Conservation (phyloP, 2,329 filamentous ascomycete species). For the Exserohilum rostratum region DNA sequence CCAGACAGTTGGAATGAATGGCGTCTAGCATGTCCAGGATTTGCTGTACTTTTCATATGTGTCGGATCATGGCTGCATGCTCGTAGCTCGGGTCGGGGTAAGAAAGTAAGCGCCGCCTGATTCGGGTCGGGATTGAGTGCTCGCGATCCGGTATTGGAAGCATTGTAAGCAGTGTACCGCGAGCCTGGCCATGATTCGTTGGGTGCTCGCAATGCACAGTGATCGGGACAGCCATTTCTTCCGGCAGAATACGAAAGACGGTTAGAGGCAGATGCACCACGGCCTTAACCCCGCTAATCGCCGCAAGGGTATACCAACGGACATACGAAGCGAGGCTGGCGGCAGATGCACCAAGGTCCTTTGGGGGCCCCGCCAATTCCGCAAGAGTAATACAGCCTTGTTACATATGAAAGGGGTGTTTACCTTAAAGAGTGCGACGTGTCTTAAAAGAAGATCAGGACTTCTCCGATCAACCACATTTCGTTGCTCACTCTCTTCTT, state of each 20-base stretch:
- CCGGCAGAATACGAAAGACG: background rate
- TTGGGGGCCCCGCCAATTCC: background rate
- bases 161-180: background rate
- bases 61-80: background rate
- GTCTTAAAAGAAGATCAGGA: too few relatives aligned
- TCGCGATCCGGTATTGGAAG: background rate
- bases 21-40: too few relatives aligned
- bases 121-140: background rate
- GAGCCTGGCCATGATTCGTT: background rate
- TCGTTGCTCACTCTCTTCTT: background rate
- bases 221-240: background rate
- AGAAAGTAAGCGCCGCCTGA: background rate
- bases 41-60: background rate
- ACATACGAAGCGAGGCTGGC: background rate
- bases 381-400: too few relatives aligned
- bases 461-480: background rate
- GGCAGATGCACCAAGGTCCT: background rate
- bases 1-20: too few relatives aligned
- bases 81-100: background rate
- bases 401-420: too few relatives aligned
- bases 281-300: background rate
- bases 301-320: background rate
- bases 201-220: background rate
- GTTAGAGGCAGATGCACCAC: background rate
- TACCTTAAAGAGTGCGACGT: too few relatives aligned